A percentile compares a stretch with the other conserved stretches of the same genome.
phyloP scores from a whole-genome alignment of 2,329 filamentous ascomycete species.

The Grosmannia huntii region DNA sequence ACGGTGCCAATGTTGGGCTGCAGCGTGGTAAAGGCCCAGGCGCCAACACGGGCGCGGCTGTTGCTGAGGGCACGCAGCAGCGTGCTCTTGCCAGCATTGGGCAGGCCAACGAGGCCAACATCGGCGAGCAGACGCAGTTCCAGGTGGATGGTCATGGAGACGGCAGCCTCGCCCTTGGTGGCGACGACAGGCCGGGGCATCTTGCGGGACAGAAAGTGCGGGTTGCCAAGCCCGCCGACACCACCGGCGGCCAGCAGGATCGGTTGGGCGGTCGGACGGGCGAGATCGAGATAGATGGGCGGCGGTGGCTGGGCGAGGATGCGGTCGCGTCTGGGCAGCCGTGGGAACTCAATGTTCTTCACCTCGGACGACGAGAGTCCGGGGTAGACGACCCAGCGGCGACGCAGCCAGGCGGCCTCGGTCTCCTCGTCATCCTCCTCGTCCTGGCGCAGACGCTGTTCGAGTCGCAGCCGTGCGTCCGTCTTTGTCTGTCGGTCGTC shows the following conservation, averaged over 20 bases:
- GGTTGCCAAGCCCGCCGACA: slow-evolving; percentile 82
- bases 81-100: slow-evolving; percentile 93
- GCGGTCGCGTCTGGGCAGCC: slow-evolving; percentile 37
- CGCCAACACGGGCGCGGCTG: slow-evolving; percentile 76
- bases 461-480: slow-evolving; percentile 10
- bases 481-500: neutral
- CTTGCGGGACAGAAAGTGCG: slow-evolving; percentile 75
- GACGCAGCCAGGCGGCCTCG: slow-evolving; percentile 35
- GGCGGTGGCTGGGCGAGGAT: slow-evolving; percentile 54
- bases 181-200: slow-evolving; percentile 72
- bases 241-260: slow-evolving; percentile 80
- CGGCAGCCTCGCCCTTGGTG: slow-evolving; percentile 69
- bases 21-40: slow-evolving; percentile 95
- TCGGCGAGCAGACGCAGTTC: slow-evolving; percentile 94
- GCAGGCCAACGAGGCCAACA: slow-evolving; percentile 84
- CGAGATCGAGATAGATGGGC: slow-evolving; percentile 62
- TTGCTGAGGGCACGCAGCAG: slow-evolving; percentile 77
- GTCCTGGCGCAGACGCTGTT: slow-evolving; percentile 19
- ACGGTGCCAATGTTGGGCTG: slow-evolving; percentile 89
- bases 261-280: slow-evolving; percentile 65
- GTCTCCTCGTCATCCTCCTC: slow-evolving; percentile 28
- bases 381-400: slow-evolving; percentile 81
- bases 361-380: slow-evolving; percentile 61
- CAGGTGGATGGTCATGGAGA: slow-evolving; percentile 68
- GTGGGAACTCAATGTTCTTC: slow-evolving; percentile 36